Conservation (phyloP, 805 yeast genomes). For the Kregervanrija fluxuum region DNA sequence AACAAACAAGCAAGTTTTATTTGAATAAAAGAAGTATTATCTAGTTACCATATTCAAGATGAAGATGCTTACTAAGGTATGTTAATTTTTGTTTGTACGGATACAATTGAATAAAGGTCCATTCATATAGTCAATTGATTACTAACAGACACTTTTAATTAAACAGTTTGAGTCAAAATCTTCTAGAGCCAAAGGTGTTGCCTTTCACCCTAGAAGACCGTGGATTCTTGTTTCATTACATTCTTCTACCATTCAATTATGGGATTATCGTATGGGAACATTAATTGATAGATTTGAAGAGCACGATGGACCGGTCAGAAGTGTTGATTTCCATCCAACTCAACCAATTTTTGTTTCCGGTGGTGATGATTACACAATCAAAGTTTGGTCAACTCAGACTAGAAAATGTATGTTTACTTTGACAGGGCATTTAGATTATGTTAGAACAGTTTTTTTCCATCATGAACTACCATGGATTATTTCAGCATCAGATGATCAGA, state of each 20-base stretch:
- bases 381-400: constrained; percentile 92
- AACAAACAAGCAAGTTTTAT: no score
- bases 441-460: constrained; percentile 91
- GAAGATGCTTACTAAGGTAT: constrained; percentile 77
- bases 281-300: constrained; percentile 94
- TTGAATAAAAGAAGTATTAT: no score
- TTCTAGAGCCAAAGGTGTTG: constrained; percentile 95
- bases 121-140: background rate
- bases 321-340: constrained; percentile 93
- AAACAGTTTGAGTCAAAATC: constrained; percentile 89
- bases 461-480: constrained; percentile 96
- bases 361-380: constrained; percentile 92
- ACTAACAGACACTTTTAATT: constrained; percentile 3
- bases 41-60: constrained; percentile 33
- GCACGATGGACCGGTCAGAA: constrained; percentile 97
- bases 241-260: constrained; percentile 96
- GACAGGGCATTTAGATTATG: constrained; percentile 90
- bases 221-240: constrained; percentile 93
- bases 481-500: constrained; percentile 88
- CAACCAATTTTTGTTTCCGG: constrained; percentile 97
- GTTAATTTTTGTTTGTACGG: constrained; percentile 15
- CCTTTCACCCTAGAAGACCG: constrained; percentile 92
- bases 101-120: background rate
- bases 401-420: constrained; percentile 88
- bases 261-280: constrained; percentile 99